Percentiles rank a stretch among this genome's conserved stretches.
Evolutionary conservation across 2,329 filamentous ascomycete genomes (phyloP).

Genomic region (Aureobasidium sp.): DNA sequence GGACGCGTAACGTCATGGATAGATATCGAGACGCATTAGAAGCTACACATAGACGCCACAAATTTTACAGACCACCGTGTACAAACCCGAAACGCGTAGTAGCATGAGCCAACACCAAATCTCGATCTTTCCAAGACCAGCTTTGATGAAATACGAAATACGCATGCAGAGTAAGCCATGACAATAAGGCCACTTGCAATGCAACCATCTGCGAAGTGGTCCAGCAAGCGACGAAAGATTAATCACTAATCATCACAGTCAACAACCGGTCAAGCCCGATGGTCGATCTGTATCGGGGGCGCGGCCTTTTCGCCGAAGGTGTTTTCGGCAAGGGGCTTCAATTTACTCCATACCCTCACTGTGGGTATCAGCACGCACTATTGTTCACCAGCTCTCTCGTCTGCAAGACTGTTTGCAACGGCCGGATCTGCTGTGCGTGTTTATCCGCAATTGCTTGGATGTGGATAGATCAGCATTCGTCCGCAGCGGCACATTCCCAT

Average conservation of each 20-base stretch:
- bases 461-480: not conserved
- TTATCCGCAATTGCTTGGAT: not conserved
- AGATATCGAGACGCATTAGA: not conserved
- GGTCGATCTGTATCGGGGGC: not conserved
- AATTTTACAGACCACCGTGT: not conserved
- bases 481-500: not conserved
- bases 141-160: not conserved
- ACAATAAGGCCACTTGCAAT: not conserved
- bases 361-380: not conserved
- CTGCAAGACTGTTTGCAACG: not conserved
- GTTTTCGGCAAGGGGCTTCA: not conserved
- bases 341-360: no score
- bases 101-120: not conserved
- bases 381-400: not conserved
- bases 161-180: not conserved
- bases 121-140: not conserved
- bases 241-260: not conserved
- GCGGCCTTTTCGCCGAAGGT: not conserved
- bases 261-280: not conserved
- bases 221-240: not conserved
- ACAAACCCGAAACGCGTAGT: not conserved
- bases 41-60: conserved; percentile 1
- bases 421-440: not conserved
- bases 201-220: not conserved
- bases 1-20: not conserved